Evolutionary conservation across 148 eudicot genomes (phyloP), one percentile per base, ranked within the genome.

Genomic region (Mesembryanthemum crystallinum): DNA sequence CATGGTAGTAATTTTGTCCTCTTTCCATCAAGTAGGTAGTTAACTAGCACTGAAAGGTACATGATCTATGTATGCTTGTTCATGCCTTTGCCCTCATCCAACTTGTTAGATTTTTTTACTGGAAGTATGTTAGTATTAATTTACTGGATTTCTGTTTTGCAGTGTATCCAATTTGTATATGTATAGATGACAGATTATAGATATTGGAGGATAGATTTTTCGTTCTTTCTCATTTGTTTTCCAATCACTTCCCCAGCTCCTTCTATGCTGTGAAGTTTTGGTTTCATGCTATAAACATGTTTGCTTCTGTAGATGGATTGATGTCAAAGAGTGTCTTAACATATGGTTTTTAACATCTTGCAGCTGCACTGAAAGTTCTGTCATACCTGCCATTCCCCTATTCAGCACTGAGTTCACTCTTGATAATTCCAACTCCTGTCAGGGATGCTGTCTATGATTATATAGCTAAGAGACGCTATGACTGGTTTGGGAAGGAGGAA

Each of bases 351-450:
- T 43, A 62, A 69, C 47, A 20, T 73, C 68, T 72, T 84, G 90
- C 98, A 96, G 99, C 99, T 89, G 98, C 94, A 7, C 71, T 96
- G 86, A 89, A 69, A 77, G 97, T 95, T 71, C 35, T 89, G 57
- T 92, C 99, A 23, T 86, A 96, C 86, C 80, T 96, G 89, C 98
- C 99, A 45, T 80, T 88, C 29, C 98, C 99, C 28, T 92, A 92
- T 79, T 89, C 94, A 35, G 87, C 90, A 13, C 59, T 96, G 79
- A 92, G 91, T 81, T 9, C 83, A 54, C 88, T 96, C 25, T 69
- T 78, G 75, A 28, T 89, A 39, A 69, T 92, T 68, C 97, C 99
- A 17, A 77, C 84, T 70, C 99, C 98, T 18, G 18, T 86, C 60
- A 85, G 98, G 76, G 99, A 96, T 84, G 87, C 89, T 73, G 83